These are phyloP conservation scores for Boletus patriciae DNA, from an alignment of 768 basidiomycete species.

Conservation along the genomic window DNA sequence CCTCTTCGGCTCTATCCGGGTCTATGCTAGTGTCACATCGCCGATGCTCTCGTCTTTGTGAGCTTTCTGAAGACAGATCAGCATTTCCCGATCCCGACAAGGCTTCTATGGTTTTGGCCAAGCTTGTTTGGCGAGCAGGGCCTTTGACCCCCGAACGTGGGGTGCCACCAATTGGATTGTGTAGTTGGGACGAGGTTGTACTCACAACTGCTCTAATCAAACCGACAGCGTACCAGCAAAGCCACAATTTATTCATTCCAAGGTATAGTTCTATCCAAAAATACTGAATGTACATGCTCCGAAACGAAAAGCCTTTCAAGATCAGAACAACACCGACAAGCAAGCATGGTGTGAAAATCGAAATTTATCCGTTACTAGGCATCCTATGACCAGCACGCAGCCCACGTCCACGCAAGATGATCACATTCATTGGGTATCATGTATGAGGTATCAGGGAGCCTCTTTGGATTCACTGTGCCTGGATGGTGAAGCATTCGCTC, in stretches of 20 bases:
- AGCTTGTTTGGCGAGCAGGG: too few relatives aligned
- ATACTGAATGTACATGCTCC: too few relatives aligned
- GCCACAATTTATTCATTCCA: neutral
- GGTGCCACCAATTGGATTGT: too few relatives aligned
- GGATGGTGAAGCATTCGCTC: slow-evolving; percentile 30
- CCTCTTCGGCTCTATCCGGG: neutral
- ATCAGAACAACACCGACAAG: too few relatives aligned
- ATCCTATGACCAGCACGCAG: neutral
- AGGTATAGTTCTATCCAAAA: neutral
- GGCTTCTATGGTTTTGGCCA: too few relatives aligned
- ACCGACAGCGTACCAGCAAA: neutral
- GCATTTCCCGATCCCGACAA: neutral
- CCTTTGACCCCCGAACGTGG: too few relatives aligned
- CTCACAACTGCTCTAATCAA: too few relatives aligned
- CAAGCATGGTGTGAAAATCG: neutral
- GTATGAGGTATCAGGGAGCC: neutral
- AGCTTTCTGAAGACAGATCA: slow-evolving; percentile 13
- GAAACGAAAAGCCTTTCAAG: neutral
- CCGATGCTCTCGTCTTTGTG: slow-evolving; percentile 18
- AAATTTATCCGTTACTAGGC: neutral
- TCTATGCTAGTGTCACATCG: slow-evolving; percentile 30
- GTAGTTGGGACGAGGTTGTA: too few relatives aligned
- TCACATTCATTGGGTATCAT: neutral
- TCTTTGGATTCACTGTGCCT: neutral
- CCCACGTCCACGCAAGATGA: neutral